Conservation (phyloP, 1,139 yeast species). For the Protomyces inundatus region DNA sequence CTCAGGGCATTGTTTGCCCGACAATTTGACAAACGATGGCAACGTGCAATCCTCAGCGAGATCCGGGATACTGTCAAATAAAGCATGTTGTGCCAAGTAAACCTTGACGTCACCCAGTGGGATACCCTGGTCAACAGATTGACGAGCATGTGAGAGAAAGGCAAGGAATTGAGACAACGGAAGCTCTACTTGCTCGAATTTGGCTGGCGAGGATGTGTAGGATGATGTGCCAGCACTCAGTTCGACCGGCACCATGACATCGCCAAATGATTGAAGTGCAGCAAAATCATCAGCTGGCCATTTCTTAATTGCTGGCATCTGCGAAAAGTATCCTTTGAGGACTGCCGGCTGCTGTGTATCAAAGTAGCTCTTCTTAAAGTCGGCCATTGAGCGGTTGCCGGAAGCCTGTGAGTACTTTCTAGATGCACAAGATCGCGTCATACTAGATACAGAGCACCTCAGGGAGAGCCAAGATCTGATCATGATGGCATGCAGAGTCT, state of each 20-base stretch:
- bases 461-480: too few species aligned
- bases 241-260: conserved; percentile 11
- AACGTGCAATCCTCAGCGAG: conserved; percentile 1
- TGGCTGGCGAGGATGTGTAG: not conserved
- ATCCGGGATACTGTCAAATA: conserved; percentile 20
- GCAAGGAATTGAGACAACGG: conserved; percentile 7
- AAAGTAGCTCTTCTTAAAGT: not conserved
- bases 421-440: too few species aligned
- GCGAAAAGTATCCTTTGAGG: not conserved
- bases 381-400: not conserved
- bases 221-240: conserved; percentile 7
- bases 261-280: not conserved
- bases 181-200: conserved; percentile 9
- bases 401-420: too few species aligned
- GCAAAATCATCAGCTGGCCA: conserved; percentile 2
- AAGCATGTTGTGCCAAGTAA: conserved; percentile 20
- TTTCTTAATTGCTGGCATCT: conserved; percentile 5
- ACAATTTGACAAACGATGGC: conserved; percentile 2
- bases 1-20: not conserved
- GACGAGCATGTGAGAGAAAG: not conserved
- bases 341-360: not conserved
- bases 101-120: not conserved
- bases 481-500: too few species aligned
- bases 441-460: too few species aligned
- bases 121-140: not conserved